Base-by-base conservation (phyloP, 169 alveolate species). In the Plasmodium cynomolgi region DNA sequence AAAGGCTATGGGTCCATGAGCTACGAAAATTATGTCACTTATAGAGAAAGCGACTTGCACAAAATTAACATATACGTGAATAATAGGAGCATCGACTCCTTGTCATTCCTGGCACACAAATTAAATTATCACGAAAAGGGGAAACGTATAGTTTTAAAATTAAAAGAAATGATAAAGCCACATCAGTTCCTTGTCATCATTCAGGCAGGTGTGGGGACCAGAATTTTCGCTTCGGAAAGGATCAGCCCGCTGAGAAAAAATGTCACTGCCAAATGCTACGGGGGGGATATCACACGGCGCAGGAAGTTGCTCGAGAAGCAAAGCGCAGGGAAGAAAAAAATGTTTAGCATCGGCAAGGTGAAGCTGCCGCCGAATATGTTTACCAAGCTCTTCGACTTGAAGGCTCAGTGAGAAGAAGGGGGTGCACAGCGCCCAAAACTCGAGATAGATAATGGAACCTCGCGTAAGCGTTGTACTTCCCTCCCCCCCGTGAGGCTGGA, bases 241-340 rank as follows among this genome's bases (percentile, higher is more conserved):
- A 97, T 98, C 3, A 95, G 97, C 62, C 98, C 99, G 17, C 74
- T 96, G 37, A 96, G 98, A 91, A 98, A 98, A 94, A 98, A 98
- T 96, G 99, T 98, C 39, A 95, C 97, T 20, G 99, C 98, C 23
- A 97, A 97, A 90, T 97, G 99, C 88, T 98, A 98, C 94, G 99
- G 99, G 17, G 99, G 99, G 2, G 99, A 98, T 95, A 96, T 96
- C n/a, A 93, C 99, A 26, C 93, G 99, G 81, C 98, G 98, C 81
- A 97, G 96, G 92, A 98, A 98, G 91, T 96, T 98, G 37, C 96
- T 98, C 37, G 99, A 97, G 80, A 98, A 97, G 82, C 98, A 98
- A 91, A 98, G 98, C 79, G 98, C 95, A 81, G 99, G 98, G 29
- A 98, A 96, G 80, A 97, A 95, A 92, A 95, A 88, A 83, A 95